Base-by-base conservation (phyloP, 768 basidiomycete genomes). In the Guyanaporus albipodus region DNA sequence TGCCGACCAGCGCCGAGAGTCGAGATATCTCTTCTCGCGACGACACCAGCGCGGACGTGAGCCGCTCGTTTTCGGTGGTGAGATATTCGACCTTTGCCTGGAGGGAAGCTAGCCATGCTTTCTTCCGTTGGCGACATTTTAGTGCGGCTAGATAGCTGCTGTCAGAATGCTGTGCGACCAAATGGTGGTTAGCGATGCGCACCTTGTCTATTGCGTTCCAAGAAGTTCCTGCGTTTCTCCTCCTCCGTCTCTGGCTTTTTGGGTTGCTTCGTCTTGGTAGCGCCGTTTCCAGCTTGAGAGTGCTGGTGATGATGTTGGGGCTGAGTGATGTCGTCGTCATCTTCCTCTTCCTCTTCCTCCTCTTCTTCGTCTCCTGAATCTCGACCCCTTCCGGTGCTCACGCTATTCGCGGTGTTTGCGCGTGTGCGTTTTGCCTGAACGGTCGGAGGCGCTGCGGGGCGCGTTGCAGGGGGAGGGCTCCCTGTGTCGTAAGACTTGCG, bases 81-180 rank as follows among this genome's bases (percentile, higher is more conserved):
- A 99, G 79, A 56, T 74, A 88, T 64, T 99, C 96, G 68, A 95
- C 92, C 60, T 94, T 94, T 32, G 85, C 81, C 67, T 99, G 96
- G 15, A 99, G 75, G 52, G 89, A 85, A 23, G 83, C 77, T 12
- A 98, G 79, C 96, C 96, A 99, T 5, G 92, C 92, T 68, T 99
- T 99, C 71, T 99, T 99, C 48, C 96, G 87, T 64, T 99, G 96
- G 28, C 96, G 91, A 69, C 96, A 99, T 71, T 98, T 98, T 56
- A 98, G 82, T 6, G 96, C 96, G 51, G 96, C 95, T 97, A 57
- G 2, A 44, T 10, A 38, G 24, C 28, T 11, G n/a, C n/a, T 29
- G 26, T 52, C 49, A 61, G 38, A 40, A 46, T 6, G 18, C 14
- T 43, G 28, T 17, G 28, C n/a, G 6, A 29, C 11, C 15, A 37